phyloP scores from a whole-genome alignment of 495 filamentous ascomycete genomes.

The Penicillium desertorum region DNA sequence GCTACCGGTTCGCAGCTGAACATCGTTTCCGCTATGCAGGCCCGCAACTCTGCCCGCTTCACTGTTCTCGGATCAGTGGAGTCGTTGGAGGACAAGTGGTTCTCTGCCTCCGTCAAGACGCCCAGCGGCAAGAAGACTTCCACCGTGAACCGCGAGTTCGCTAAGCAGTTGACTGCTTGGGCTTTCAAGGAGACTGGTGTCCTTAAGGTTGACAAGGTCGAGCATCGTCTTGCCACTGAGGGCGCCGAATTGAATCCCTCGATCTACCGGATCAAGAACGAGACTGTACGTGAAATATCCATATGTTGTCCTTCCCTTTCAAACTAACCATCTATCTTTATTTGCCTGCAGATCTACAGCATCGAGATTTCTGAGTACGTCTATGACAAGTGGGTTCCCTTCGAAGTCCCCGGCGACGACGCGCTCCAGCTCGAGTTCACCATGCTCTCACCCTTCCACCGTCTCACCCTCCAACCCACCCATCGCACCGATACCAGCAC shows the following conservation, averaged over 20 bases:
- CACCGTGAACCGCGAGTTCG: constrained; percentile 82
- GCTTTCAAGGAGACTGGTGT: constrained; percentile 93
- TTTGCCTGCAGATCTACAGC: constrained; percentile 64
- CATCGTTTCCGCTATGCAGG: constrained; percentile 80
- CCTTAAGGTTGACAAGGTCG: constrained; percentile 76
- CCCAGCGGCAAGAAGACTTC: constrained; percentile 54
- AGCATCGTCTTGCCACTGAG: constrained; percentile 67
- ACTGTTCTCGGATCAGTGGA: constrained; percentile 83
- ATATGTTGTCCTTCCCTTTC: constrained; percentile 7
- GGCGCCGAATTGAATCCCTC: constrained; percentile 66
- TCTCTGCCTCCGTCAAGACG: constrained; percentile 73
- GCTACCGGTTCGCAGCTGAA: constrained; percentile 78
- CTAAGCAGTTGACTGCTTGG: constrained; percentile 79
- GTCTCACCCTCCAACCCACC: constrained; percentile 67
- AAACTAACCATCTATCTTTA: constrained; percentile 25
- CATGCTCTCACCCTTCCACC: constrained; percentile 98
- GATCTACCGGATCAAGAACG: constrained; percentile 96
- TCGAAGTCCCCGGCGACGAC: constrained; percentile 66
- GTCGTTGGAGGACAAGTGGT: constrained; percentile 86
- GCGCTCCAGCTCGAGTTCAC: constrained; percentile 90
- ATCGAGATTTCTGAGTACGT: constrained; percentile 86
- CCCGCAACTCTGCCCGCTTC: constrained; percentile 89
- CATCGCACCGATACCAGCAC: constrained; percentile 63
- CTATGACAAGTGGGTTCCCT: constrained; percentile 69
- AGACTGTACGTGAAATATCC: constrained; percentile 67